Conservation (phyloP, 805 yeast genomes). For the Saturnispora hagleri region DNA sequence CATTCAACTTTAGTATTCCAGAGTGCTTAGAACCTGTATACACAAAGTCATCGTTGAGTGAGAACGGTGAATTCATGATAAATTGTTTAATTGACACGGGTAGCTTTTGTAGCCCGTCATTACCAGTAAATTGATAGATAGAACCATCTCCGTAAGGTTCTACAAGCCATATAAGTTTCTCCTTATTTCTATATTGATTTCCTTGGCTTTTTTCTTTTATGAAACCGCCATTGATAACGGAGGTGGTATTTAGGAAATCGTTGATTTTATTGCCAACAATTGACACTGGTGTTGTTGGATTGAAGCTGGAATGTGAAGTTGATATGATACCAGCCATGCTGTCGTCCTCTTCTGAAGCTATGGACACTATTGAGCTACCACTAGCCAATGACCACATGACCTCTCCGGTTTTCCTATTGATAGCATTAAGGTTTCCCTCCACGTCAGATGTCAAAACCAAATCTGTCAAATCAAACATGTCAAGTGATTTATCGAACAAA, state of each 20-base stretch:
- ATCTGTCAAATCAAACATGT: constrained; percentile 34
- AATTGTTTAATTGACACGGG: constrained; percentile 75
- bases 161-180: constrained; percentile 63
- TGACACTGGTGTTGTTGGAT: not conserved
- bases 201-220: not conserved
- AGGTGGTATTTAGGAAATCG: not conserved
- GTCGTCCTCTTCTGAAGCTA: constrained; percentile 15
- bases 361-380: constrained; percentile 48
- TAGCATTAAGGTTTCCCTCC: constrained; percentile 80
- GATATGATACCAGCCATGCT: not conserved
- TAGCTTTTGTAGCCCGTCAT: constrained; percentile 65
- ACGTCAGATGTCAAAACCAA: constrained; percentile 66
- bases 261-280: not conserved
- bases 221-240: not conserved
- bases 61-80: constrained; percentile 78
- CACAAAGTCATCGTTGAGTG: constrained; percentile 69
- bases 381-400: constrained; percentile 68
- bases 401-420: constrained; percentile 66
- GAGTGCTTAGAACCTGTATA: constrained; percentile 82
- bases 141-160: constrained; percentile 86
- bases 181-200: not conserved
- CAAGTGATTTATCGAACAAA: constrained; percentile 10
- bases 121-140: constrained; percentile 68
- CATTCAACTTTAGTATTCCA: constrained; percentile 63
- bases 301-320: constrained; percentile 6